Evolutionary conservation across 2,329 filamentous ascomycete species (phyloP).

Genomic region (Pleomassaria siparia): DNA sequence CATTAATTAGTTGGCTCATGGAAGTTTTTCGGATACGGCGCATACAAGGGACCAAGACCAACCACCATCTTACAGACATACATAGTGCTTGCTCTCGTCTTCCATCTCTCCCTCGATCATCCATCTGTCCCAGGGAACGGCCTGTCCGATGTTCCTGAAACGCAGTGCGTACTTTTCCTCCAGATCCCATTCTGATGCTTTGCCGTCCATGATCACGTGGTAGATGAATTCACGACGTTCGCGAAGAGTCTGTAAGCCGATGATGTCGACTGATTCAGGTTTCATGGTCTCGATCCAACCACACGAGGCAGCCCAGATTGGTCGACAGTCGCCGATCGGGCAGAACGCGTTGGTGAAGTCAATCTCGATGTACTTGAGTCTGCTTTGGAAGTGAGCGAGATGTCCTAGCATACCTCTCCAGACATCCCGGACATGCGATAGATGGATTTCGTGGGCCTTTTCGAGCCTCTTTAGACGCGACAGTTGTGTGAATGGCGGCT

Average conservation of each 20-base stretch:
- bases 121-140: background rate
- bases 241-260: background rate
- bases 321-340: slow-evolving; percentile 3
- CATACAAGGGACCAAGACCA: no score
- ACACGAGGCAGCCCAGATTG: background rate
- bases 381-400: background rate
- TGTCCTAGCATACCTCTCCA: background rate
- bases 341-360: slow-evolving; percentile 12
- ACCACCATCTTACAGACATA: no score
- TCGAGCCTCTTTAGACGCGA: background rate
- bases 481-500: background rate
- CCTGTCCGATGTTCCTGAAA: background rate
- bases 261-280: background rate
- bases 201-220: no score
- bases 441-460: background rate
- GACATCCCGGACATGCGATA: background rate
- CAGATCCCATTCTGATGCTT: background rate
- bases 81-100: background rate
- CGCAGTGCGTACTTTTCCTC: background rate
- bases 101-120: background rate
- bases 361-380: slow-evolving; percentile 12
- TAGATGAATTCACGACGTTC: no score
- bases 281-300: background rate
- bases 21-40: no score
- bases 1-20: no score